Percentiles rank a stretch among this genome's conserved stretches.
Conservation (phyloP, 2,329 filamentous ascomycete species). For the Aspergillus pseudoviridinutans region DNA sequence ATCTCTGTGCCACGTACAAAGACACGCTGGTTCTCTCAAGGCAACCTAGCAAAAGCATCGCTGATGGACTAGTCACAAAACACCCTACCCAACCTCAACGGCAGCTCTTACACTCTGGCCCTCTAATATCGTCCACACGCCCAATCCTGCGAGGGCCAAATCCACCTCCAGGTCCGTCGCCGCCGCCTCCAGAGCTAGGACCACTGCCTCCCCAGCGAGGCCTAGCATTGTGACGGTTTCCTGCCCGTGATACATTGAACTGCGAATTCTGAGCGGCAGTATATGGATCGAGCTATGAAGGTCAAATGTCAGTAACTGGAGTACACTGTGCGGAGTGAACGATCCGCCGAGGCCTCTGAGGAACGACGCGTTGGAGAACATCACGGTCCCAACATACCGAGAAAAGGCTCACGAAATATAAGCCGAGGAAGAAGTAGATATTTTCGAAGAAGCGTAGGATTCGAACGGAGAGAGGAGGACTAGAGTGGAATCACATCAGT, state of each 20-base stretch:
- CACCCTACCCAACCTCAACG: conserved; percentile 18
- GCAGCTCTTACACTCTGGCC: conserved; percentile 47
- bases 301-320: conserved; percentile 9
- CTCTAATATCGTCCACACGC: conserved; percentile 46
- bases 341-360: neutral
- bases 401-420: conserved; percentile 48
- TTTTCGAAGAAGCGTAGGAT: conserved; percentile 38
- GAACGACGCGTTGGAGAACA: neutral
- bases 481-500: conserved; percentile 17
- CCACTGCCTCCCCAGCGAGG: conserved; percentile 23
- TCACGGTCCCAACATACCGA: conserved; percentile 32
- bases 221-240: conserved; percentile 20
- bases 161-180: conserved; percentile 24
- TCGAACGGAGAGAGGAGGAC: conserved; percentile 44
- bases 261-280: conserved; percentile 42
- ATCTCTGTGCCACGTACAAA: neutral
- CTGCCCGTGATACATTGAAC: conserved; percentile 41
- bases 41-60: neutral
- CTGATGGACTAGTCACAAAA: neutral
- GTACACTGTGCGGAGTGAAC: neutral
- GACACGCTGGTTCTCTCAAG: neutral
- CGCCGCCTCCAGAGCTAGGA: conserved; percentile 23
- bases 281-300: conserved; percentile 44
- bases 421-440: conserved; percentile 45
- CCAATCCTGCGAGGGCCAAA: conserved; percentile 38